These are phyloP conservation scores for Cyberlindnera misumaiensis DNA, from an alignment of 805 yeast species.

Conservation along the genomic window DNA sequence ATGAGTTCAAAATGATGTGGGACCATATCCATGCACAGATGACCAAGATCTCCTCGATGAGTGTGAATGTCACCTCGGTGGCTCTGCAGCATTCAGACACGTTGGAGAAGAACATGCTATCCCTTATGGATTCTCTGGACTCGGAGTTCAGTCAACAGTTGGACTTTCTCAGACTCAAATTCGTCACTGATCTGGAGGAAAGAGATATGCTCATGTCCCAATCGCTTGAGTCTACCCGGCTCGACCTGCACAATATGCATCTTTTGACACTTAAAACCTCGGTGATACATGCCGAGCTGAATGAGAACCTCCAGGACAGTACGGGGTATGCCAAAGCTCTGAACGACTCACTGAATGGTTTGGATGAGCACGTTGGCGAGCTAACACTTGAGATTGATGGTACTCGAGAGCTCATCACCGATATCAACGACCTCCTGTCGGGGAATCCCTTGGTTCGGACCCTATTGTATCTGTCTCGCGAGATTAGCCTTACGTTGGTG, in stretches of 20 bases:
- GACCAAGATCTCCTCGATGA: constrained; percentile 10
- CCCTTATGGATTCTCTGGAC: constrained; percentile 8
- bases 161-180: constrained; percentile 7
- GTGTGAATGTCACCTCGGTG: constrained; percentile 12
- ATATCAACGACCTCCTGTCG: constrained; percentile 7
- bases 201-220: constrained; percentile 7
- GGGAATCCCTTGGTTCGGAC: constrained; percentile 10
- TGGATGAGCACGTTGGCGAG: constrained; percentile 5
- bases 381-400: constrained; percentile 5
- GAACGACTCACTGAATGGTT: constrained; percentile 4
- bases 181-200: constrained; percentile 10
- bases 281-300: constrained; percentile 1
- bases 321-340: constrained; percentile 2
- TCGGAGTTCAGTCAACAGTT: constrained; percentile 7
- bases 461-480: constrained; percentile 4
- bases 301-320: constrained; percentile 2
- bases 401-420: constrained; percentile 6
- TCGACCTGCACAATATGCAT: neutral
- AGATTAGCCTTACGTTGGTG: constrained; percentile 3
- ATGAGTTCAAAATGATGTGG: constrained; percentile 13
- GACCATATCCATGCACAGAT: constrained; percentile 7
- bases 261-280: neutral
- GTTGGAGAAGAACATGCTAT: constrained; percentile 7
- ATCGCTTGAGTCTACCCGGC: constrained; percentile 3
- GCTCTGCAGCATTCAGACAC: constrained; percentile 8